These are phyloP conservation scores for Kwoniella botswanensis DNA, from an alignment of 768 basidiomycete genomes.

Conservation along the genomic window DNA sequence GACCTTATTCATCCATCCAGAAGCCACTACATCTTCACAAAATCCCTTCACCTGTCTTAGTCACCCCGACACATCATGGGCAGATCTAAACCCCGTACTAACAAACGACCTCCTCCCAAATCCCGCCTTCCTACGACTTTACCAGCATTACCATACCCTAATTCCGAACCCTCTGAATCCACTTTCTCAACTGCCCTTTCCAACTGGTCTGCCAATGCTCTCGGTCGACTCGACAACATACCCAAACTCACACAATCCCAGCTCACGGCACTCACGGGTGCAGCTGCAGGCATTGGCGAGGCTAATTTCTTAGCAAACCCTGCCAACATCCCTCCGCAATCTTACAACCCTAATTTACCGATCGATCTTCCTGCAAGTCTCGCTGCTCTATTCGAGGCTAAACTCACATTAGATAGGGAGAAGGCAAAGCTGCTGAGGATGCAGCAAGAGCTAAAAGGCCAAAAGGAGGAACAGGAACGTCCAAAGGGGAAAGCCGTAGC, in stretches of 20 bases:
- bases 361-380: conserved; percentile 53
- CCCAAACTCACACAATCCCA: conserved; percentile 45
- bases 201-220: conserved; percentile 45
- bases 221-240: conserved; percentile 39
- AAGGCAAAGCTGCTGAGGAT: conserved; percentile 53
- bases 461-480: conserved; percentile 29
- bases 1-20: neutral
- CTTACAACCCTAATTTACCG: conserved; percentile 30
- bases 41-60: neutral
- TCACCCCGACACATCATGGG: conserved; percentile 7
- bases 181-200: conserved; percentile 30
- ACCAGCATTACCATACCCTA: conserved; percentile 10
- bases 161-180: conserved; percentile 32
- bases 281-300: conserved; percentile 40
- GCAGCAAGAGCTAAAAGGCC: conserved; percentile 54
- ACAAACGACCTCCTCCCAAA: conserved; percentile 47
- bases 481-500: conserved; percentile 28
- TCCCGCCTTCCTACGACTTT: conserved; percentile 18
- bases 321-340: conserved; percentile 14
- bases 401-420: conserved; percentile 52
- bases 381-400: conserved; percentile 55
- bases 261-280: conserved; percentile 43
- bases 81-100: conserved; percentile 40
- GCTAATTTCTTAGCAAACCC: conserved; percentile 22
- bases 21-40: neutral